Evolutionary conservation across 441 rosid genomes (phyloP).

Genomic region (Eutrema salsugineum): DNA sequence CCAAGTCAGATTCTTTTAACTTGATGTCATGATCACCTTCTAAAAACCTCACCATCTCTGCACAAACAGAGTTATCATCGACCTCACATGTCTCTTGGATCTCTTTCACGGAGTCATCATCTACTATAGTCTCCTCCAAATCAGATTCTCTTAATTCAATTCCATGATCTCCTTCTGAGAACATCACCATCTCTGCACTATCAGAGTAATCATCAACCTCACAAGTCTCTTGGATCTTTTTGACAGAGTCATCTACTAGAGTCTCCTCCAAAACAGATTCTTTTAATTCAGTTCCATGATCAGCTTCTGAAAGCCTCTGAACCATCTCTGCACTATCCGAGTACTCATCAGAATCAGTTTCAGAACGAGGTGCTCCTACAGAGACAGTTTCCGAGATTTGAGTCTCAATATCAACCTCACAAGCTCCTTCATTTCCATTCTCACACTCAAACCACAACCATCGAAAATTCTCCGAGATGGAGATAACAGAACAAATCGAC

Average conservation of each 20-base stretch:
- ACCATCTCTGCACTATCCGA: conserved; percentile 8
- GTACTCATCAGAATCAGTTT: conserved; percentile 39
- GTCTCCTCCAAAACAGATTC: conserved; percentile 10
- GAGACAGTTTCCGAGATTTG: conserved; percentile 32
- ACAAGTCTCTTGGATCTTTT: not conserved
- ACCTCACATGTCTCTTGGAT: conserved; percentile 17
- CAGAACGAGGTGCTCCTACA: conserved; percentile 39
- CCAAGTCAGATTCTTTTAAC: not conserved
- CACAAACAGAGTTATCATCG: conserved; percentile 10
- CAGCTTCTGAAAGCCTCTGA: conserved; percentile 9
- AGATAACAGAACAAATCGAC: too few relatives aligned
- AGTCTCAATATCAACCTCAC: conserved; percentile 22
- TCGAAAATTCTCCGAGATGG: too few relatives aligned
- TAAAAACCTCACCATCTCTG: conserved; percentile 12
- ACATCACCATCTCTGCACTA: not conserved
- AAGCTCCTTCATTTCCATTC: conserved; percentile 14
- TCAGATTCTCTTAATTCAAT: not conserved
- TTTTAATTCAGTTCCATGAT: conserved; percentile 7
- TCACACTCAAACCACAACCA: too few relatives aligned
- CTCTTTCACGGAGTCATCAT: conserved; percentile 3
- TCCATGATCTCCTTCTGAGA: conserved; percentile 16
- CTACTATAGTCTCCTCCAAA: not conserved
- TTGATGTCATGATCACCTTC: conserved; percentile 23
- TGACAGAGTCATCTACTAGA: not conserved
- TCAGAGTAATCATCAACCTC: conserved; percentile 20